Percentiles rank a stretch among this genome's conserved stretches.
These are phyloP conservation scores for Lasiodiplodia gonubiensis DNA, from an alignment of 2,329 filamentous ascomycete genomes.

Conservation along the genomic window DNA sequence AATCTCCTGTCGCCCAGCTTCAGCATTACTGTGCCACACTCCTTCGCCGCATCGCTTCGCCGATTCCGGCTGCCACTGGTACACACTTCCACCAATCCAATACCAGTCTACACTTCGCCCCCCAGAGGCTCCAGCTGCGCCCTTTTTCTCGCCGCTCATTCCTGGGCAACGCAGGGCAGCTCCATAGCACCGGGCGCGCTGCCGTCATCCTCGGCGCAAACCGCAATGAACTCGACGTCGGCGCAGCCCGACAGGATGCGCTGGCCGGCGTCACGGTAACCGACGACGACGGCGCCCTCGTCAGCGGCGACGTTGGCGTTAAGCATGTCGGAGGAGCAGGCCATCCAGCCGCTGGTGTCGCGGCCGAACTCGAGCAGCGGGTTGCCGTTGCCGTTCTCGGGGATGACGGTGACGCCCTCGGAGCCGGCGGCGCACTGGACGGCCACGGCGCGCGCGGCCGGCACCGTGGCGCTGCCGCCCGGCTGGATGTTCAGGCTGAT, in stretches of 20 bases:
- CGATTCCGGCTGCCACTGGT: not conserved
- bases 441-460: not conserved
- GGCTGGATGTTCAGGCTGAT: not conserved
- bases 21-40: not conserved
- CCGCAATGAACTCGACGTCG: not conserved
- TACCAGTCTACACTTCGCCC: too few species aligned
- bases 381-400: not conserved
- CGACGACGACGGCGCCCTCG: not conserved
- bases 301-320: not conserved
- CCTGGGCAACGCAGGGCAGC: not conserved
- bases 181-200: not conserved
- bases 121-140: too few species aligned
- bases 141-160: not conserved
- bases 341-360: not conserved
- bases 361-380: not conserved
- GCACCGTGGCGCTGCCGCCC: conserved; percentile 3
- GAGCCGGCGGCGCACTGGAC: not conserved
- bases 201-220: not conserved
- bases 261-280: not conserved
- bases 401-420: not conserved
- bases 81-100: too few species aligned
- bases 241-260: not conserved
- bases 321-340: not conserved
- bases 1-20: not conserved
- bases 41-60: not conserved